phyloP scores from a whole-genome alignment of 2,329 filamentous ascomycete genomes.

The Talaromyces rugulosus region DNA sequence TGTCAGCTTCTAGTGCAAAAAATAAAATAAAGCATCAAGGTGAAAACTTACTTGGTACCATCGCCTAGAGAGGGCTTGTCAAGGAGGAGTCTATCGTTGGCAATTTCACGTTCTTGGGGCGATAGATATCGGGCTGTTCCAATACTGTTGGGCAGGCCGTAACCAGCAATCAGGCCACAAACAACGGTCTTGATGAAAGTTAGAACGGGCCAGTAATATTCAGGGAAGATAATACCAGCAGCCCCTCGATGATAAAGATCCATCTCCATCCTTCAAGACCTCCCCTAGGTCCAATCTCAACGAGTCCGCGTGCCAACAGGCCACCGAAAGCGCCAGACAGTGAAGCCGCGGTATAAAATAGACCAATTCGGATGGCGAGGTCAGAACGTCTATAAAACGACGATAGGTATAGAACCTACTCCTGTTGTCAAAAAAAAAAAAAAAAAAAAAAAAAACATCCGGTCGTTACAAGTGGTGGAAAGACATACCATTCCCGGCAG shows the following conservation, averaged over 20 bases:
- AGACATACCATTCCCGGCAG: conserved; percentile 59
- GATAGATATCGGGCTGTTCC: conserved; percentile 53
- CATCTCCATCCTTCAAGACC: conserved; percentile 57
- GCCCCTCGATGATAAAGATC: conserved; percentile 60
- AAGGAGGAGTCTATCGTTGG: conserved; percentile 42
- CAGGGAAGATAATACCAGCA: conserved; percentile 21
- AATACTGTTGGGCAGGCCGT: conserved; percentile 55
- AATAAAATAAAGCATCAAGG: not conserved
- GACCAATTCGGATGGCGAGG: conserved; percentile 59
- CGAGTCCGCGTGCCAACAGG: conserved; percentile 58
- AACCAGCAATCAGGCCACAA: conserved; percentile 49
- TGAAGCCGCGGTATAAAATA: conserved; percentile 65
- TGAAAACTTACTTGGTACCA: conserved; percentile 17
- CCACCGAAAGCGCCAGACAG: conserved; percentile 63
- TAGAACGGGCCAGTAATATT: not conserved
- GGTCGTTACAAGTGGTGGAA: not conserved
- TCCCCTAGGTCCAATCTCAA: conserved; percentile 54
- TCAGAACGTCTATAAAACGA: conserved; percentile 58
- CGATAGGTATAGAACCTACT: conserved; percentile 60
- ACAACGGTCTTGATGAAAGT: conserved; percentile 46
- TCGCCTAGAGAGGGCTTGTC: conserved; percentile 27
- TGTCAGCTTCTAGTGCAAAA: not conserved
- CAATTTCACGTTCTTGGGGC: conserved; percentile 49
- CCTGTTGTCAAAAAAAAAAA: not conserved
- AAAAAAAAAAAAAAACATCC: not conserved